A percentile compares a stretch with the other conserved stretches of the same genome.
Conservation (phyloP, 306 rosid species). For the Sicyos baderoa region DNA sequence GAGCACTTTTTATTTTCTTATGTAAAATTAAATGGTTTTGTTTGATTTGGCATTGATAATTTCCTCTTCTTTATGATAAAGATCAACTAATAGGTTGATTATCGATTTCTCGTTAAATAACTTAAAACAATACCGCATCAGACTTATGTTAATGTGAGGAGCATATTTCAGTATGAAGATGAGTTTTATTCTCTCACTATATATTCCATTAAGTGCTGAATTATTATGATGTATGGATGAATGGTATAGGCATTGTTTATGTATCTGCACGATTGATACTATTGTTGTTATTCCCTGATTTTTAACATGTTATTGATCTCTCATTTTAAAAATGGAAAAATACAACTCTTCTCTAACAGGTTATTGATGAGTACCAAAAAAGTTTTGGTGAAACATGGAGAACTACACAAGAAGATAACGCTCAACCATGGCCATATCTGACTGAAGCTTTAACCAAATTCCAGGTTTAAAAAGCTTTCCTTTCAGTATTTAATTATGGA, state of each 20-base stretch:
- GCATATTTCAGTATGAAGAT: not conserved
- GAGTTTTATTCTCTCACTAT: not conserved
- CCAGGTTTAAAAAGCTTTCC: slow-evolving; percentile 47
- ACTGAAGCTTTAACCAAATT: slow-evolving; percentile 63
- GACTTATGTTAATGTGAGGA: not conserved
- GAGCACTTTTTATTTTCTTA: not conserved
- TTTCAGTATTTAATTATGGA: slow-evolving; percentile 8
- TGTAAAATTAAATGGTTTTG: not conserved
- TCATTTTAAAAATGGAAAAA: no score
- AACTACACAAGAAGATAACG: slow-evolving; percentile 42
- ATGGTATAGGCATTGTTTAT: not conserved
- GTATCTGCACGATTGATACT: not conserved
- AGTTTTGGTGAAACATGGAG: slow-evolving; percentile 81
- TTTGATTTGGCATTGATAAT: not conserved
- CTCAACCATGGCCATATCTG: slow-evolving; percentile 82
- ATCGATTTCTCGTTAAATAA: not conserved
- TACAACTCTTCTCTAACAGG: slow-evolving; percentile 27
- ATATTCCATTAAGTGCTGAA: not conserved
- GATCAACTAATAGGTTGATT: not conserved
- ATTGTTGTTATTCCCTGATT: not conserved
- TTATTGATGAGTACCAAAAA: slow-evolving; percentile 80
- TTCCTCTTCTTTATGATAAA: not conserved
- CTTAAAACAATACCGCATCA: not conserved
- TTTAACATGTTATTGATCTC: not conserved
- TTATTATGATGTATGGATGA: not conserved